Evolutionary conservation across 495 filamentous ascomycete species (phyloP).

Genomic region (Barbatosphaeria neglecta): DNA sequence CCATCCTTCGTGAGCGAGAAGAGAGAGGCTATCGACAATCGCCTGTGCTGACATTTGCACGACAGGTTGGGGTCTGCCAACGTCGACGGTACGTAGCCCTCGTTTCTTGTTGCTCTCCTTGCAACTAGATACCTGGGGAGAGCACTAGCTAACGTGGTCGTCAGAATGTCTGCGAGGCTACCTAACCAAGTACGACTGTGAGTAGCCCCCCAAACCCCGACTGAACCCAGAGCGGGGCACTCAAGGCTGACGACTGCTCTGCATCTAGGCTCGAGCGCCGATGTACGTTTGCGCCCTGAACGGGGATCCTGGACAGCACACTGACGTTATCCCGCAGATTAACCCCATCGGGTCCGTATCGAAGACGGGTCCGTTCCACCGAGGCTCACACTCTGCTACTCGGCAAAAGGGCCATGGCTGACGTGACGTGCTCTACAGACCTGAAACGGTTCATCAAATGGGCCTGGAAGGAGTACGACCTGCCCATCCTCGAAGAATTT

Average conservation of each 20-base stretch:
- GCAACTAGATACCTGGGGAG: too few species aligned
- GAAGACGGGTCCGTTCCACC: constrained; percentile 29
- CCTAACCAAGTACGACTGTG: constrained; percentile 19
- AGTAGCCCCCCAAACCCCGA: too few species aligned
- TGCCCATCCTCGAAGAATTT: constrained; percentile 72
- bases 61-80: constrained; percentile 30
- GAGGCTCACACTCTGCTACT: not conserved
- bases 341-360: constrained; percentile 65
- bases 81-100: constrained; percentile 16
- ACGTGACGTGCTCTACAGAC: constrained; percentile 39
- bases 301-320: not conserved
- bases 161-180: constrained; percentile 47
- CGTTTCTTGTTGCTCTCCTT: not conserved
- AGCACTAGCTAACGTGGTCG: constrained; percentile 19
- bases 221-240: too few species aligned
- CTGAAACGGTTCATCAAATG: constrained; percentile 68
- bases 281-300: constrained; percentile 4
- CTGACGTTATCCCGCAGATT: constrained; percentile 61
- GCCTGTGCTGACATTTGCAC: too few species aligned
- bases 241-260: not conserved
- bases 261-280: constrained; percentile 7
- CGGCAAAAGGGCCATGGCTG: constrained; percentile 7
- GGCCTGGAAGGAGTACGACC: constrained; percentile 45
- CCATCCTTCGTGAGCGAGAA: not conserved
- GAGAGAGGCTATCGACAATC: not conserved